Conservation (phyloP, 208 protist species). For the Strigomonas galati region DNA sequence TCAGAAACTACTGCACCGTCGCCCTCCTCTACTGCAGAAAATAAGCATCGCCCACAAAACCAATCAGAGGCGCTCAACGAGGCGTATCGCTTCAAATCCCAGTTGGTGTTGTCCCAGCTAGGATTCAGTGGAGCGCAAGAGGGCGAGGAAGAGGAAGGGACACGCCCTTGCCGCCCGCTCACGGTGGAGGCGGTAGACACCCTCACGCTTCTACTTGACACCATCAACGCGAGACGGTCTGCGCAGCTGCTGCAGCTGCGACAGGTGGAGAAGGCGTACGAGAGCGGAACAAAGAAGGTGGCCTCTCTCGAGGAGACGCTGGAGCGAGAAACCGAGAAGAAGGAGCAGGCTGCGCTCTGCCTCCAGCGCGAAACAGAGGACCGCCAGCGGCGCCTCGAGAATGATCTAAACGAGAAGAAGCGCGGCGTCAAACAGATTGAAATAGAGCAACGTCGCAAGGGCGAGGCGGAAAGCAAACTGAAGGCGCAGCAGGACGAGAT, state of each 20-base stretch:
- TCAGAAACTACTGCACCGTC: not conserved
- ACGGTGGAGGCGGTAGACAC: not conserved
- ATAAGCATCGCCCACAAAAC: too few relatives aligned
- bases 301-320: not conserved
- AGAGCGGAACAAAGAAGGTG: not conserved
- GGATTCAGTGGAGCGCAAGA: not conserved
- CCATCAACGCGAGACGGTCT: not conserved
- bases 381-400: constrained; percentile 33
- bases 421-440: constrained; percentile 43
- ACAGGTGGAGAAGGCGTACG: constrained; percentile 15
- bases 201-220: not conserved
- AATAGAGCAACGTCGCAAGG: constrained; percentile 40
- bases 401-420: constrained; percentile 42
- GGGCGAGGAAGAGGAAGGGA: not conserved
- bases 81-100: not conserved
- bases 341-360: constrained; percentile 15
- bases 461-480: constrained; percentile 43
- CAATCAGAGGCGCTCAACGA: not conserved
- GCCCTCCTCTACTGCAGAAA: not conserved
- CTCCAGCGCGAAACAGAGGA: constrained; percentile 38
- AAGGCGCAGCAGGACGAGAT: constrained; percentile 31
- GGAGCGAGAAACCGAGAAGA: constrained; percentile 17
- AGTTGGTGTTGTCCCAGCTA: not conserved
- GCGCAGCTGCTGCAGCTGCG: not conserved
- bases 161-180: not conserved